phyloP scores from a whole-genome alignment of 1,284 basidiomycete species.

The Fomitopsis schrenkii region DNA sequence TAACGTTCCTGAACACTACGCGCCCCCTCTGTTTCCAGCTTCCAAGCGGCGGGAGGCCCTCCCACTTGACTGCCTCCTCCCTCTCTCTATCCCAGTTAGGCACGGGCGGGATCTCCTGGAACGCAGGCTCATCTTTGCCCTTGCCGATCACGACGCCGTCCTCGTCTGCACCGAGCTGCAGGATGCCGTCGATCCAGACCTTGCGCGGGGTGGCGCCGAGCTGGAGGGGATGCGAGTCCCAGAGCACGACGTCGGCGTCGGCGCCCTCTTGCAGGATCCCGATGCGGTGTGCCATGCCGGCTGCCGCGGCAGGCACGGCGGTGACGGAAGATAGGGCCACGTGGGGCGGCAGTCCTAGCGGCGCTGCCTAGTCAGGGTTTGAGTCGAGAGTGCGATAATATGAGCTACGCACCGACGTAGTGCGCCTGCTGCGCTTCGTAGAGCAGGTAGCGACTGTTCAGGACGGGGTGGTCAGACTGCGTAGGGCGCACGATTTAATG shows the following conservation, averaged over 20 bases:
- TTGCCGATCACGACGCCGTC: constrained; percentile 30
- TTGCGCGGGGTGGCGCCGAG: constrained; percentile 74
- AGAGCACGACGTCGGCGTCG: constrained; percentile 61
- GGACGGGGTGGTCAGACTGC: constrained; percentile 66
- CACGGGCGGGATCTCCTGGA: constrained; percentile 48
- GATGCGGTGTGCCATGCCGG: constrained; percentile 81
- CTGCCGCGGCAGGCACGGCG: constrained; percentile 69
- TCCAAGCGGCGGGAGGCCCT: constrained; percentile 67
- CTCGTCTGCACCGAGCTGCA: constrained; percentile 52
- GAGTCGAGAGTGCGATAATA: not conserved
- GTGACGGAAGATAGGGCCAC: constrained; percentile 74
- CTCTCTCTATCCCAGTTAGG: constrained; percentile 62
- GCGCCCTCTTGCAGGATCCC: constrained; percentile 66
- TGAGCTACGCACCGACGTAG: constrained; percentile 48
- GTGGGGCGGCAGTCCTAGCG: constrained; percentile 43
- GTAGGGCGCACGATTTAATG: not conserved
- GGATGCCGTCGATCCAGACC: constrained; percentile 73
- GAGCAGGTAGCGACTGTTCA: constrained; percentile 76
- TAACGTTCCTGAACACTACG: constrained; percentile 58
- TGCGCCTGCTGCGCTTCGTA: constrained; percentile 88
- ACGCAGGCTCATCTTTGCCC: constrained; percentile 22
- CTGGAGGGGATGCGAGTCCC: constrained; percentile 79
- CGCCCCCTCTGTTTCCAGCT: constrained; percentile 32
- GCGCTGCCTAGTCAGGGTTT: not conserved
- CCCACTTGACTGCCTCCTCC: constrained; percentile 50